These are phyloP conservation scores for Metahyphopichia silvanorum DNA, from an alignment of 805 yeast species.

Conservation along the genomic window DNA sequence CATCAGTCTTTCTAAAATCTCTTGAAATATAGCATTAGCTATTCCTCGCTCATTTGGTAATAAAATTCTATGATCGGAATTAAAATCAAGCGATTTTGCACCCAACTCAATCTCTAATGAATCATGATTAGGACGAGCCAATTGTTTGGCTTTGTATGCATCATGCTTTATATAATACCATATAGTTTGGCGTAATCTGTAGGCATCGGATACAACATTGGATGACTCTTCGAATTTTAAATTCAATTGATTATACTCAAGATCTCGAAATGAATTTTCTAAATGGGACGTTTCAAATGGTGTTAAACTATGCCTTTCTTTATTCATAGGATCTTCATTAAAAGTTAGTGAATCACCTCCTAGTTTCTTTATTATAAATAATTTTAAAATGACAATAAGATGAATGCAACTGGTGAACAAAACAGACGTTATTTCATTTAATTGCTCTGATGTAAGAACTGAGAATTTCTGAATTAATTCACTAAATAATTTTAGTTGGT, in stretches of 20 bases:
- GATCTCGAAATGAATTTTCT: conserved; percentile 3
- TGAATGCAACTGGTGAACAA: conserved; percentile 26
- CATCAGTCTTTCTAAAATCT: conserved; percentile 13
- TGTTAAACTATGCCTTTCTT: too few relatives aligned
- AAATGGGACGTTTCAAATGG: too few relatives aligned
- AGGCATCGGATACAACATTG: conserved; percentile 25
- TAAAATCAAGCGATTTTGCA: conserved; percentile 1
- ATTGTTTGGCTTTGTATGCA: too few relatives aligned
- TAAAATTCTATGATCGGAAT: conserved; percentile 3
- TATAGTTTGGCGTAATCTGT: conserved; percentile 22
- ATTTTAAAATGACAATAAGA: conserved; percentile 27
- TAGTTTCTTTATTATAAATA: conserved; percentile 18
- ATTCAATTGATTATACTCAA: not conserved
- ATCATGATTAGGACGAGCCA: too few relatives aligned
- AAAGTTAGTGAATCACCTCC: too few relatives aligned
- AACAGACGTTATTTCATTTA: conserved; percentile 15
- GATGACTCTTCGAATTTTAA: too few relatives aligned
- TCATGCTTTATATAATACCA: conserved; percentile 29
- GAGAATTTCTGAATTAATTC: conserved; percentile 19
- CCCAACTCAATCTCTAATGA: too few relatives aligned
- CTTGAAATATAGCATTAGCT: conserved; percentile 18
- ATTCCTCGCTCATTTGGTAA: conserved; percentile 19
- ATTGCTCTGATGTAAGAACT: conserved; percentile 1
- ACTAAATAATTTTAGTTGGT: conserved; percentile 31
- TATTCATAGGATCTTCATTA: too few relatives aligned